Conservation (phyloP, 2,329 filamentous ascomycete species). For the Zymoseptoria tritici region DNA sequence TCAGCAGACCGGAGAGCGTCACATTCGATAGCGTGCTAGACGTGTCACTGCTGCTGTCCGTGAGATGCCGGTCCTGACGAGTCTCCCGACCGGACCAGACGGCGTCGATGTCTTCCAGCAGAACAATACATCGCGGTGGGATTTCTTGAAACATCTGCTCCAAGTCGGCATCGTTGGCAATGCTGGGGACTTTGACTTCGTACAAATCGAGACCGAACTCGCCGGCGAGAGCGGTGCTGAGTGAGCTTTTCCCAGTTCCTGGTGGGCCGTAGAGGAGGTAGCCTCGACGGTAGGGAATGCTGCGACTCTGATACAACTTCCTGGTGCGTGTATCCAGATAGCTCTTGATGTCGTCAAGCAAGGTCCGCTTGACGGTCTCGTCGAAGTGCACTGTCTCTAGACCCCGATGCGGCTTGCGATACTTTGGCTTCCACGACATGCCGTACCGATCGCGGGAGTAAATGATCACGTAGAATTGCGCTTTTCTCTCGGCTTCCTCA, state of each 20-base stretch:
- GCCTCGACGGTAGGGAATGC: conserved; percentile 74
- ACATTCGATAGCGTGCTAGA: conserved; percentile 44
- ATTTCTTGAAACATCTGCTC: conserved; percentile 34
- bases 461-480: conserved; percentile 35
- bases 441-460: conserved; percentile 33
- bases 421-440: conserved; percentile 26
- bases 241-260: conserved; percentile 22
- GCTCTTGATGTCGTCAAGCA: conserved; percentile 65
- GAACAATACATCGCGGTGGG: conserved; percentile 35
- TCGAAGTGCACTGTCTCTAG: conserved; percentile 69
- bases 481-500: conserved; percentile 32
- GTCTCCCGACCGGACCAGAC: conserved; percentile 21
- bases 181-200: conserved; percentile 35
- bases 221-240: conserved; percentile 33
- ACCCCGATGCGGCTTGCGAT: conserved; percentile 52
- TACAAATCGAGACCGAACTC: conserved; percentile 34
- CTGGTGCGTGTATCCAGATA: conserved; percentile 63
- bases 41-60: conserved; percentile 11
- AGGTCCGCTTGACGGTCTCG: conserved; percentile 52
- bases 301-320: conserved; percentile 71
- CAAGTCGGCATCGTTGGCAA: conserved; percentile 54
- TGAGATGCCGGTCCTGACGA: conserved; percentile 20
- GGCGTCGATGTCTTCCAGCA: conserved; percentile 39
- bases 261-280: conserved; percentile 68
- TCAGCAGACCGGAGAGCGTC: conserved; percentile 62